These are phyloP conservation scores for Calonectria pauciramosa DNA, from an alignment of 2,329 filamentous ascomycete species.

Conservation along the genomic window DNA sequence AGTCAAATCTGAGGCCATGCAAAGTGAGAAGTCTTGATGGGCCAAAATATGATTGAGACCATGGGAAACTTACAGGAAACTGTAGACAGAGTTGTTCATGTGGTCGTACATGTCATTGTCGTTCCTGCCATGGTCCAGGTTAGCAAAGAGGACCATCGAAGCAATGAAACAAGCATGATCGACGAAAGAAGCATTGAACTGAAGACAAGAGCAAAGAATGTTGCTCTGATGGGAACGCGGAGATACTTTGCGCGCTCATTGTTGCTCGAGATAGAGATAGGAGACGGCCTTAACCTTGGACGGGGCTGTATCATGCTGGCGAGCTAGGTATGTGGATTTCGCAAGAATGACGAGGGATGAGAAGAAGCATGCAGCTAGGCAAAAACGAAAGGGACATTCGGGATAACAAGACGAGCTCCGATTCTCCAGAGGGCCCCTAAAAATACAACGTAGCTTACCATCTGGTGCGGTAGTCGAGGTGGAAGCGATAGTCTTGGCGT, in stretches of 20 bases:
- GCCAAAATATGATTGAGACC: neutral
- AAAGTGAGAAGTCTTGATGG: constrained; percentile 6
- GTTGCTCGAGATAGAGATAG: neutral
- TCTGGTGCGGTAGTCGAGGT: constrained; percentile 86
- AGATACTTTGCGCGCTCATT: neutral
- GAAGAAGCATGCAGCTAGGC: neutral
- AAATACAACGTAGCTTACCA: constrained; percentile 68
- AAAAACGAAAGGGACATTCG: neutral
- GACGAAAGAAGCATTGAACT: neutral
- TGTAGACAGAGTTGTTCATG: constrained; percentile 92
- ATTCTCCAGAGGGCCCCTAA: neutral
- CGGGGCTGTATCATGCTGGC: neutral
- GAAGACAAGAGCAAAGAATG: neutral
- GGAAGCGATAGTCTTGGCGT: constrained; percentile 81
- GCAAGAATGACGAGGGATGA: neutral
- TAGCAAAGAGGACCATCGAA: constrained; percentile 24
- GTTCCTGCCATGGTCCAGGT: constrained; percentile 67
- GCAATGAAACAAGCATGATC: neutral
- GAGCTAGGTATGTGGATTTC: neutral
- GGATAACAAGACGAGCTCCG: neutral
- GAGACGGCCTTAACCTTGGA: neutral
- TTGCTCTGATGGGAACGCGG: neutral
- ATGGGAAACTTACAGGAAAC: constrained; percentile 71
- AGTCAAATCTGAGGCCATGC: constrained; percentile 77
- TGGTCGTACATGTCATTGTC: constrained; percentile 98